Percentiles rank a stretch among this genome's conserved stretches.
Evolutionary conservation across 2,329 filamentous ascomycete genomes (phyloP).

Genomic region (Arthroderma sp.): DNA sequence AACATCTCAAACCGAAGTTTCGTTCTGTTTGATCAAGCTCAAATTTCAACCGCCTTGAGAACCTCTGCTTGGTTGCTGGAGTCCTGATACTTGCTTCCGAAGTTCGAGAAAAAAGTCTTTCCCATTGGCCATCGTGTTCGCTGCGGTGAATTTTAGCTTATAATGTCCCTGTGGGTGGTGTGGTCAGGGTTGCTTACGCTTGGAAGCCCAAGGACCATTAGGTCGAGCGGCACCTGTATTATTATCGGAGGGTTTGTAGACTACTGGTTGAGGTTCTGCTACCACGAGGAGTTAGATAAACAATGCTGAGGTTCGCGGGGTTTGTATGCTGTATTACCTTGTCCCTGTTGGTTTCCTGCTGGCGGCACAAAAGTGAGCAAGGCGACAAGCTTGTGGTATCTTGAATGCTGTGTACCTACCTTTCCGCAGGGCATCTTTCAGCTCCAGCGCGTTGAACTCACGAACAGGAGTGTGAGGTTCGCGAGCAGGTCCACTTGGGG

Average conservation of each 20-base stretch:
- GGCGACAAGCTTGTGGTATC: background rate
- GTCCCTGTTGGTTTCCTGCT: background rate
- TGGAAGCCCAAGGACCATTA: constrained; percentile 31
- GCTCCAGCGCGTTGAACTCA: constrained; percentile 32
- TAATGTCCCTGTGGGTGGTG: background rate
- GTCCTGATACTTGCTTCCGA: constrained; percentile 32
- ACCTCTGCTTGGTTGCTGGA: constrained; percentile 18
- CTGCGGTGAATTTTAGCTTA: constrained; percentile 17
- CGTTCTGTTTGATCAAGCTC: too few species aligned
- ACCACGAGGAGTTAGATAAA: background rate
- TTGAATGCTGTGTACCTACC: constrained; percentile 16
- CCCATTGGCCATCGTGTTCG: constrained; percentile 35
- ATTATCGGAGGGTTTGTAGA: constrained; percentile 28
- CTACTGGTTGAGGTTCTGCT: constrained; percentile 9
- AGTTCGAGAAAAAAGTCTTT: constrained; percentile 39
- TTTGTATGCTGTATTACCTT: constrained; percentile 16
- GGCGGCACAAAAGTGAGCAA: background rate
- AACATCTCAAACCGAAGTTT: too few species aligned
- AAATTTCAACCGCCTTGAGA: background rate
- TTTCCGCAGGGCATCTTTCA: constrained; percentile 28
- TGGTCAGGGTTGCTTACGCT: constrained; percentile 21
- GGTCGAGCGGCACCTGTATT: constrained; percentile 23
- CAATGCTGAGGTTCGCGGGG: background rate
- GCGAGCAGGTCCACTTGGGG: constrained; percentile 12
- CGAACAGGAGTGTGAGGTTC: constrained; percentile 31